These are phyloP conservation scores for Sarocladium oryzae DNA, from an alignment of 2,329 filamentous ascomycete genomes.

Conservation along the genomic window DNA sequence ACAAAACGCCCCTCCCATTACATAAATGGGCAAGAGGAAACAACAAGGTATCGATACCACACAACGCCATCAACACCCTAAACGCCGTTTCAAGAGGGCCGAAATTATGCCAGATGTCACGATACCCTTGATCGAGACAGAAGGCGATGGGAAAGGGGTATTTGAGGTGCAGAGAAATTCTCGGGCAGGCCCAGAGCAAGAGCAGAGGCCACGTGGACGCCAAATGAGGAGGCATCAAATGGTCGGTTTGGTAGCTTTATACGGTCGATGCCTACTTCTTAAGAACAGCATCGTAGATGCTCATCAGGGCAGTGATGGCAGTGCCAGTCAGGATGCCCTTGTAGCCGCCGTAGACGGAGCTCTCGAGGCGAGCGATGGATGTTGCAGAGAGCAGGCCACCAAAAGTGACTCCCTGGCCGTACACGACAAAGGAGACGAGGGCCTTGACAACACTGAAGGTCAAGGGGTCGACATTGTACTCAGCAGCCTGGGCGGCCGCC, in stretches of 20 bases:
- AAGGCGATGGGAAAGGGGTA: conserved; percentile 9
- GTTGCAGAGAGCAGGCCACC: conserved; percentile 53
- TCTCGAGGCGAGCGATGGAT: conserved; percentile 57
- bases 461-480: conserved; percentile 72
- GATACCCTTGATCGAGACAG: not conserved
- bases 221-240: not conserved
- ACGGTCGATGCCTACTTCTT: conserved; percentile 48
- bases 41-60: conserved; percentile 10
- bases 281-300: conserved; percentile 72
- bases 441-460: conserved; percentile 88
- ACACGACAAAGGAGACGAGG: conserved; percentile 73
- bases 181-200: not conserved
- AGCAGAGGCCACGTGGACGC: not conserved
- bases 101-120: conserved; percentile 1
- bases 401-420: conserved; percentile 58
- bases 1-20: not conserved
- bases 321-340: conserved; percentile 62
- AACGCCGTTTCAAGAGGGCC: conserved; percentile 10
- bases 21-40: conserved; percentile 1
- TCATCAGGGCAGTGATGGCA: conserved; percentile 60
- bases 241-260: not conserved
- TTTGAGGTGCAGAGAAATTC: not conserved
- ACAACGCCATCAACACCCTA: conserved; percentile 12
- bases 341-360: conserved; percentile 65
- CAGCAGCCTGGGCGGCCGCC: conserved; percentile 29